These are phyloP conservation scores for Psilocybe cyanescens DNA, from an alignment of 768 basidiomycete species.

Conservation along the genomic window DNA sequence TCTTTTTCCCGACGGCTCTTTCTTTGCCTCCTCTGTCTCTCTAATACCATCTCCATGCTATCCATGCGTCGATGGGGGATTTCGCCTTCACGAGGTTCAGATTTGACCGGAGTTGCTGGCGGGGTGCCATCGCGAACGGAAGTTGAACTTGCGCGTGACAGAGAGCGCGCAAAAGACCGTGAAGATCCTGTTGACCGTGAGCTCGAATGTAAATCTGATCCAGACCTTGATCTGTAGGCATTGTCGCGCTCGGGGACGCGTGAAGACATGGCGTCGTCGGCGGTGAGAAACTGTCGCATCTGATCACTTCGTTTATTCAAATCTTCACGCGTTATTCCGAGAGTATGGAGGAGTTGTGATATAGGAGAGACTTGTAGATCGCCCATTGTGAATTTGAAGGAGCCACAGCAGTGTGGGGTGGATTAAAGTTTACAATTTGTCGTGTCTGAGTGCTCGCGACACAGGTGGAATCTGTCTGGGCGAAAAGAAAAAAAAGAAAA, in stretches of 20 bases:
- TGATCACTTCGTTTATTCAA: conserved; percentile 71
- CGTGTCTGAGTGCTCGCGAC: conserved; percentile 12
- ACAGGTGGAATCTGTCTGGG: conserved; percentile 3
- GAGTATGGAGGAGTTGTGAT: conserved; percentile 67
- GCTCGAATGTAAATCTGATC: conserved; percentile 35
- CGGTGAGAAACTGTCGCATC: conserved; percentile 79
- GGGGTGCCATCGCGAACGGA: conserved; percentile 60
- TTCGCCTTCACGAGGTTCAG: conserved; percentile 55
- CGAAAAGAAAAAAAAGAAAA: conserved; percentile 10
- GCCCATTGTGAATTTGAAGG: conserved; percentile 35
- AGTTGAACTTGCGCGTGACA: conserved; percentile 48
- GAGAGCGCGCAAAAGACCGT: conserved; percentile 43
- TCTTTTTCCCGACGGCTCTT: conserved; percentile 56
- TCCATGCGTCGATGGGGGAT: conserved; percentile 63
- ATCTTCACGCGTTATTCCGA: conserved; percentile 81
- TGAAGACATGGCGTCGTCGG: conserved; percentile 50
- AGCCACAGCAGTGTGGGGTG: conserved; percentile 8
- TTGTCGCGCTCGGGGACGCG: conserved; percentile 45
- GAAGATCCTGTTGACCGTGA: conserved; percentile 39
- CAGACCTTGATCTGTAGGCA: conserved; percentile 36
- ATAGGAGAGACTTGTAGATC: conserved; percentile 64
- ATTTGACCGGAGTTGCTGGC: conserved; percentile 65
- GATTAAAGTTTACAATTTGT: conserved; percentile 19
- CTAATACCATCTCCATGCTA: conserved; percentile 79
- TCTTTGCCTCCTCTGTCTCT: conserved; percentile 69